These are phyloP conservation scores for Amaranthus hypochondriacus DNA, from an alignment of 148 eudicot species.

Conservation along the genomic window DNA sequence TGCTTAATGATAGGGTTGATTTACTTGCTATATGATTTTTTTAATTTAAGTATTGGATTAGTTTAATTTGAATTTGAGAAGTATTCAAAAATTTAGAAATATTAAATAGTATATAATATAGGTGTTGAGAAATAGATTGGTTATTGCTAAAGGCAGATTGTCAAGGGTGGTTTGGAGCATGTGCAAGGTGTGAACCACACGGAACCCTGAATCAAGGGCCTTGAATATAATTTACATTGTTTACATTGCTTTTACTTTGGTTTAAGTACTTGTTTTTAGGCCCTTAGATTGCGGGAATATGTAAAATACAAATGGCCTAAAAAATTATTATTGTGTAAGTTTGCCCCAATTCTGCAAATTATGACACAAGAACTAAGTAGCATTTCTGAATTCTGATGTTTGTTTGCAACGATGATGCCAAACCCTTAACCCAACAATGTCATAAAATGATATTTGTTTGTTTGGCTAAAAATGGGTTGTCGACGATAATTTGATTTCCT, in stretches of 20 bases:
- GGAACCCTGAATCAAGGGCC: no score
- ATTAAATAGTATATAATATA: no score
- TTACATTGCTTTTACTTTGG: neutral
- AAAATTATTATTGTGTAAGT: no score
- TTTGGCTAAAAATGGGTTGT: neutral
- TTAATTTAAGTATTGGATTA: neutral
- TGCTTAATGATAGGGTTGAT: neutral
- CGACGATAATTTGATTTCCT: neutral
- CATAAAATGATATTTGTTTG: neutral
- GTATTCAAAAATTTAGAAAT: neutral
- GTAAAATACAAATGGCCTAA: no score
- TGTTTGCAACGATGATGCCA: no score
- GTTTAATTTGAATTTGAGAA: constrained; percentile 1
- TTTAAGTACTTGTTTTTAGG: no score
- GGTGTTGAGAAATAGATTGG: neutral
- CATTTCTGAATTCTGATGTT: neutral
- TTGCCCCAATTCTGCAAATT: neutral
- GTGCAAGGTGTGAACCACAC: no score
- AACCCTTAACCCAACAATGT: no score
- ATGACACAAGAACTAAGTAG: neutral
- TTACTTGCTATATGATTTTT: neutral
- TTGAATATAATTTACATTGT: neutral
- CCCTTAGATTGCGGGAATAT: no score
- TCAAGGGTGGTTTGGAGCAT: no score
- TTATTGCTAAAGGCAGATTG: neutral